phyloP scores from a whole-genome alignment of 805 yeast species.

The Tetrapisispora namnaoensis region DNA sequence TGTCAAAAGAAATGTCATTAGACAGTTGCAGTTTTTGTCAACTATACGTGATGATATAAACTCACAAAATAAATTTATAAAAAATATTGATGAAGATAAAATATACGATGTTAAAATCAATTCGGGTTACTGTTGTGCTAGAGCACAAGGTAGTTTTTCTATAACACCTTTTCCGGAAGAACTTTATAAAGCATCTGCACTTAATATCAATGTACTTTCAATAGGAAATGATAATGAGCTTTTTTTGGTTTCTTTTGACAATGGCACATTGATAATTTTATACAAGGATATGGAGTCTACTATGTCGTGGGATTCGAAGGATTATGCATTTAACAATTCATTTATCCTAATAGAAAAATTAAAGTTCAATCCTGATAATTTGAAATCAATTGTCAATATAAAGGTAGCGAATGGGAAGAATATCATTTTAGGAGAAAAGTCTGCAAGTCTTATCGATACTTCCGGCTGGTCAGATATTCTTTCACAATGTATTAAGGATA shows the following conservation, averaged over 20 bases:
- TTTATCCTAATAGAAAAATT: conserved; percentile 16
- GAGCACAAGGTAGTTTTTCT: conserved; percentile 44
- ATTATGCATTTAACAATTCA: conserved; percentile 19
- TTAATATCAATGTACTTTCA: conserved; percentile 24
- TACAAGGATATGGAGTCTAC: conserved; percentile 27
- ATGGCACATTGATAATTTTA: conserved; percentile 24
- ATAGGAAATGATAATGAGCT: conserved; percentile 22
- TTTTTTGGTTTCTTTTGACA: conserved; percentile 18
- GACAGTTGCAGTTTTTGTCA: conserved; percentile 32
- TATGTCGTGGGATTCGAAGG: conserved; percentile 31
- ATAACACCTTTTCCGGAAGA: conserved; percentile 46
- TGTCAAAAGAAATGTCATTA: conserved; percentile 20
- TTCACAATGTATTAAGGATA: conserved; percentile 11
- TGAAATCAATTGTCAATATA: conserved; percentile 2
- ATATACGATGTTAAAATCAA: conserved; percentile 13
- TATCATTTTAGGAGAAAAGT: conserved; percentile 1
- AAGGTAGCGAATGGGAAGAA: conserved; percentile 6
- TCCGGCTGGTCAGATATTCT: conserved; percentile 14
- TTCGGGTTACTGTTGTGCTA: conserved; percentile 7
- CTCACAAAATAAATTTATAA: conserved; percentile 1
- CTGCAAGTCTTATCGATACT: conserved; percentile 8
- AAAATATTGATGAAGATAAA: neutral
- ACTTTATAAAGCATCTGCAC: conserved; percentile 39
- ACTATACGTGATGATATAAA: conserved; percentile 23
- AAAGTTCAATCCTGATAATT: conserved; percentile 3